Conservation (phyloP, 345 rosid genomes). For the Populus davidiana region DNA sequence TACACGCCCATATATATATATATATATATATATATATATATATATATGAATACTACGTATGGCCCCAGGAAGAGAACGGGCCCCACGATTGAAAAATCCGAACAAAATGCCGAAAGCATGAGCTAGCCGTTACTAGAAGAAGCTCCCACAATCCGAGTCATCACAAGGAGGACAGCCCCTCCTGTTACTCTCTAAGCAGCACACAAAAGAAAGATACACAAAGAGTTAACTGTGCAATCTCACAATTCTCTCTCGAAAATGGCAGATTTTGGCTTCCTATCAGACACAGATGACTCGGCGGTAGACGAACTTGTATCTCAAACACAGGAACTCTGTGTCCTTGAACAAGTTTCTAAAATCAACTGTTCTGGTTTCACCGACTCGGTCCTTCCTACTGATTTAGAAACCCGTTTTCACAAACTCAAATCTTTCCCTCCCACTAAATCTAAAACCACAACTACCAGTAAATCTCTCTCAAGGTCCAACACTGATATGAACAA, state of each 20-base stretch:
- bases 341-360: conserved; percentile 72
- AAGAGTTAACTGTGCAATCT: too few species aligned
- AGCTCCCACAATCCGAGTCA: too few species aligned
- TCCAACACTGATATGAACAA: background rate
- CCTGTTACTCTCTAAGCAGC: too few species aligned
- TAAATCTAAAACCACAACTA: conserved; percentile 23
- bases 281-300: conserved; percentile 77
- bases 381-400: conserved; percentile 58
- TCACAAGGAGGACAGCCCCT: too few species aligned
- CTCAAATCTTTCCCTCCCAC: conserved; percentile 64
- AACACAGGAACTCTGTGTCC: conserved; percentile 60
- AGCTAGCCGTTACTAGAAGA: conserved; percentile 43
- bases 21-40: too few species aligned
- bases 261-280: conserved; percentile 61
- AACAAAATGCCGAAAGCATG: conserved; percentile 26
- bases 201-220: too few species aligned
- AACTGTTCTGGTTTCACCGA: conserved; percentile 56
- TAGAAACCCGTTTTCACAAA: conserved; percentile 68
- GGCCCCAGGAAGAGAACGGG: background rate
- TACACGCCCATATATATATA: too few species aligned
- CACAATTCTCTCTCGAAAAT: conserved; percentile 22
- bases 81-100: background rate
- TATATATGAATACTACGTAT: too few species aligned
- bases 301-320: conserved; percentile 72
- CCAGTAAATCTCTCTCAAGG: too few species aligned